These are phyloP conservation scores for Piper betle DNA, from an alignment of 164 flowering plant genomes.

Conservation along the genomic window DNA sequence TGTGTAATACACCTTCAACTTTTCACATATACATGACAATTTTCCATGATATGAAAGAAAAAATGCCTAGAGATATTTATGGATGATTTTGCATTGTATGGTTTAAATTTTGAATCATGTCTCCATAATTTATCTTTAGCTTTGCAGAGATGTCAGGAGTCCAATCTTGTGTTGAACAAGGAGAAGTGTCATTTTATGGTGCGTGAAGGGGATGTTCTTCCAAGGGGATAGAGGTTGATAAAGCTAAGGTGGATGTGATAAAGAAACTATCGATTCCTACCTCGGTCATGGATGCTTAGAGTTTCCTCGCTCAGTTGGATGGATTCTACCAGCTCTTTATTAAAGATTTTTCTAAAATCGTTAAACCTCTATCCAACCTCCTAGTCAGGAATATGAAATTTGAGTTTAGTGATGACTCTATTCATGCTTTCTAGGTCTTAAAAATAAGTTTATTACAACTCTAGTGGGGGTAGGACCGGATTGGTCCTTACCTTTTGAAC, in stretches of 20 bases:
- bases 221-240: background rate
- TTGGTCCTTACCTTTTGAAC: background rate
- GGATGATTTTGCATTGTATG: background rate
- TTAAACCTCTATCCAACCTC: background rate
- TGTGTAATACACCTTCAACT: background rate
- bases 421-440: too few relatives aligned
- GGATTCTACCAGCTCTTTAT: background rate
- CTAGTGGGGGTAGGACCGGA: background rate
- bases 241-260: background rate
- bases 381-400: background rate
- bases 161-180: background rate
- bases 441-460: too few relatives aligned
- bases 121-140: background rate
- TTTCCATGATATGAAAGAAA: background rate
- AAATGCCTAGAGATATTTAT: background rate
- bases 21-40: background rate
- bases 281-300: background rate
- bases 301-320: background rate
- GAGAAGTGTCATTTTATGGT: slow-evolving; percentile 1
- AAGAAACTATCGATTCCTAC: background rate
- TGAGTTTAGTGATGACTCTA: too few relatives aligned
- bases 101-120: background rate
- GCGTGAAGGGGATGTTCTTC: background rate
- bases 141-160: background rate
- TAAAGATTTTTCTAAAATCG: background rate